A percentile compares a stretch with the other conserved stretches of the same genome.
These are phyloP conservation scores for Rhododendron kiyosumense DNA, from an alignment of 148 eudicot species.

Conservation along the genomic window DNA sequence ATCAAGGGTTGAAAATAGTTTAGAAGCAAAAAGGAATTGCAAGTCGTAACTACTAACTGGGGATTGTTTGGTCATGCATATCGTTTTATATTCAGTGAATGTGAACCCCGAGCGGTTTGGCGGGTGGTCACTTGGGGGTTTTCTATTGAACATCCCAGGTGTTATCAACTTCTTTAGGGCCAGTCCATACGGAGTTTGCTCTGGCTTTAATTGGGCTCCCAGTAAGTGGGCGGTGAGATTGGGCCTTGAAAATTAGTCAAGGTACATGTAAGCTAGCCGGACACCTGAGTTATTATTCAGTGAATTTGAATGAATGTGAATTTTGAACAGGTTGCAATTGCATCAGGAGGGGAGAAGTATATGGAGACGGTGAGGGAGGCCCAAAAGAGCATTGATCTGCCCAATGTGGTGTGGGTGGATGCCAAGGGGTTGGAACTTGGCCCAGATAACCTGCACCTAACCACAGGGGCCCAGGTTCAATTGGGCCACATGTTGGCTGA, in stretches of 20 bases:
- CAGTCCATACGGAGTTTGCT: too few relatives aligned
- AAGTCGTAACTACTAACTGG: not conserved
- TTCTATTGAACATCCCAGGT: too few relatives aligned
- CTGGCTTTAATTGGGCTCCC: not conserved
- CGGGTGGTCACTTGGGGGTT: not conserved
- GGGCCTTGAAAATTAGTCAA: too few relatives aligned
- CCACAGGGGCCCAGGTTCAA: slow-evolving; percentile 69
- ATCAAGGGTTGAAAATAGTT: not conserved
- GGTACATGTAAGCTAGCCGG: not conserved
- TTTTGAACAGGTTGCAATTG: not conserved
- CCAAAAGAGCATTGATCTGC: slow-evolving; percentile 61
- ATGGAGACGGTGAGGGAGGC: slow-evolving; percentile 54
- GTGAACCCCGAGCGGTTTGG: not conserved
- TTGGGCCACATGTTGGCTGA: slow-evolving; percentile 70
- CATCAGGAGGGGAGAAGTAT: not conserved
- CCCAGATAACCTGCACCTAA: slow-evolving; percentile 67
- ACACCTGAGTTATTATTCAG: not conserved
- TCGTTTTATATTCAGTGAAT: not conserved
- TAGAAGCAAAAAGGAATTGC: not conserved
- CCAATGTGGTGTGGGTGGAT: slow-evolving; percentile 76
- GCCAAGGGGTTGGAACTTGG: slow-evolving; percentile 72
- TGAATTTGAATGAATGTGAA: not conserved
- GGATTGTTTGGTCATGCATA: not conserved
- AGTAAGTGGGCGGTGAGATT: too few relatives aligned
- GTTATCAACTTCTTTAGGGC: too few relatives aligned